A percentile compares a stretch with the other conserved stretches of the same genome.
Conservation (phyloP, 1,139 yeast species). For the Ashbya aceris region DNA sequence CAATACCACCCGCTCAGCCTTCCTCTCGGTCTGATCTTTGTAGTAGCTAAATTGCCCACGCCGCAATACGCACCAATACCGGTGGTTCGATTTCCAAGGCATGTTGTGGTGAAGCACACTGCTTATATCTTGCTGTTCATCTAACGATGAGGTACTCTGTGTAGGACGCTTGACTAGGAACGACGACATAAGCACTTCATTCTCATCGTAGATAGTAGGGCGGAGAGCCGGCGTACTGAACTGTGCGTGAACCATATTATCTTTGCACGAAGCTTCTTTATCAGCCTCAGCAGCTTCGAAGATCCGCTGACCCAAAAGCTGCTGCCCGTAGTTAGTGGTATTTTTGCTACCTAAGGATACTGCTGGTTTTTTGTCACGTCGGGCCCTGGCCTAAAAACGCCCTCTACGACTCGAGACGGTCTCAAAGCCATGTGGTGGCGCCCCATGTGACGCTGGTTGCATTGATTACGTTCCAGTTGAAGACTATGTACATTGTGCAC, state of each 20-base stretch:
- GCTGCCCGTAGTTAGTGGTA: too few relatives aligned
- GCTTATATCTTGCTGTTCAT: constrained; percentile 1
- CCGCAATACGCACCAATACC: constrained; percentile 50
- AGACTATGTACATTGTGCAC: too few relatives aligned
- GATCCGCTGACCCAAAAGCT: too few relatives aligned
- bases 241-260: background rate
- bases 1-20: constrained; percentile 42
- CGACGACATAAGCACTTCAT: constrained; percentile 13
- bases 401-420: too few relatives aligned
- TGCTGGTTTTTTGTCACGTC: too few relatives aligned
- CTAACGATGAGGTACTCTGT: constrained; percentile 3
- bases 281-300: too few relatives aligned
- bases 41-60: constrained; percentile 47
- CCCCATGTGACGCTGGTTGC: too few relatives aligned
- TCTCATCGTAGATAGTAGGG: constrained; percentile 4
- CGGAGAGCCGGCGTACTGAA: background rate
- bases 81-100: constrained; percentile 5
- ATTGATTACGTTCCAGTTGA: too few relatives aligned
- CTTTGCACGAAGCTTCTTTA: too few relatives aligned
- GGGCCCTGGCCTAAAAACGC: too few relatives aligned
- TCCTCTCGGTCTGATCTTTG: constrained; percentile 48
- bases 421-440: too few relatives aligned
- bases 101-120: constrained; percentile 1
- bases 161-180: constrained; percentile 10
- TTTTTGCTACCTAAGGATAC: too few relatives aligned